A percentile compares a stretch with the other conserved stretches of the same genome.
Conservation (phyloP, 768 basidiomycete species). For the Boletus tylopilopsis region DNA sequence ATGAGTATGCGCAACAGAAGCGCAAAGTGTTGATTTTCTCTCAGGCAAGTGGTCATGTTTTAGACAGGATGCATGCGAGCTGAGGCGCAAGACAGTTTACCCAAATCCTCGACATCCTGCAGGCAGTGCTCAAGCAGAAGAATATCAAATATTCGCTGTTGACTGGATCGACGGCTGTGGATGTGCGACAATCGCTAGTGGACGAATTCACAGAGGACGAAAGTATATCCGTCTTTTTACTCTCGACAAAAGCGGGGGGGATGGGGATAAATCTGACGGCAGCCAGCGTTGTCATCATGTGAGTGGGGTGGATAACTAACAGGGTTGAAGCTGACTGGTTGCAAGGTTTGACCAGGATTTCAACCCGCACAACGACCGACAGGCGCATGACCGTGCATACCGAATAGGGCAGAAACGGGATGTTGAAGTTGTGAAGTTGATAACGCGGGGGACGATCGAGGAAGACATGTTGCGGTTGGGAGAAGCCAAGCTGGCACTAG, state of each 20-base stretch:
- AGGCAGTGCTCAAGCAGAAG: constrained; percentile 71
- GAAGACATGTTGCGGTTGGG: constrained; percentile 94
- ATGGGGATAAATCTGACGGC: constrained; percentile 98
- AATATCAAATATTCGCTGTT: constrained; percentile 75
- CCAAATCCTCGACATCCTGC: constrained; percentile 91
- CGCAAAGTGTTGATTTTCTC: constrained; percentile 92
- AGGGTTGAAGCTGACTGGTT: constrained; percentile 1
- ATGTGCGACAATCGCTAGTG: constrained; percentile 87
- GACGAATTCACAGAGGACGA: constrained; percentile 90
- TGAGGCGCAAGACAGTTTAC: constrained; percentile 63
- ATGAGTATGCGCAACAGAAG: constrained; percentile 58
- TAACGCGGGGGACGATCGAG: constrained; percentile 89
- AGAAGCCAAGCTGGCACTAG: constrained; percentile 85
- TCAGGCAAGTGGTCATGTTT: constrained; percentile 55
- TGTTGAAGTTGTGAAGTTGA: constrained; percentile 92
- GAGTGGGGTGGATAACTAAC: constrained; percentile 19
- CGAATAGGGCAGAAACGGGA: constrained; percentile 94
- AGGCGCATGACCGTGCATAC: constrained; percentile 96
- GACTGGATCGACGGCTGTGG: constrained; percentile 92
- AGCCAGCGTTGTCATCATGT: constrained; percentile 94
- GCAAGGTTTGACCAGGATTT: constrained; percentile 95
- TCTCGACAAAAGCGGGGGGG: constrained; percentile 90
- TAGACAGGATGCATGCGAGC: background rate
- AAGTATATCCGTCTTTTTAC: constrained; percentile 81
- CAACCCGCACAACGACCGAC: constrained; percentile 95